These are phyloP conservation scores for Macrocystidia cucumis DNA, from an alignment of 1,284 basidiomycete species.

Conservation along the genomic window DNA sequence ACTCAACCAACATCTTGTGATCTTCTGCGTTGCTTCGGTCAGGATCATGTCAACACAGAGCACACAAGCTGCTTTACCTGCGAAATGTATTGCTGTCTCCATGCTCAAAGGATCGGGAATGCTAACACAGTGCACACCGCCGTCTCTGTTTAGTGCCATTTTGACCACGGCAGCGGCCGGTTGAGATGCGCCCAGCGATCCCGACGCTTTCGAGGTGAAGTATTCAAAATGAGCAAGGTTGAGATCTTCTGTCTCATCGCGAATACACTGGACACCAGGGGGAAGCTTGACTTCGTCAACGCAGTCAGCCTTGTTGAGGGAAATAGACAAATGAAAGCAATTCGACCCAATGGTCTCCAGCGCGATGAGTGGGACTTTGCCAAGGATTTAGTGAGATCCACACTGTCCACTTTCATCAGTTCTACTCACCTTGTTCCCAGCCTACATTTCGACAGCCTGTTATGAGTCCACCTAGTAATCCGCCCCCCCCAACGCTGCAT, in stretches of 20 bases:
- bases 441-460: conserved; percentile 49
- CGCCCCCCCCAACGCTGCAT: conserved; percentile 70
- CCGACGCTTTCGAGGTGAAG: conserved; percentile 56
- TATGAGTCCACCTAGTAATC: conserved; percentile 62
- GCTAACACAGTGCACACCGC: conserved; percentile 46
- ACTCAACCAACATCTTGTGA: conserved; percentile 65
- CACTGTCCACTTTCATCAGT: neutral
- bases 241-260: conserved; percentile 32
- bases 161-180: conserved; percentile 52
- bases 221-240: conserved; percentile 45
- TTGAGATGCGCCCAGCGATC: conserved; percentile 62
- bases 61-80: conserved; percentile 32
- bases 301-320: conserved; percentile 41
- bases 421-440: conserved; percentile 55
- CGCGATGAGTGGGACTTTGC: conserved; percentile 52
- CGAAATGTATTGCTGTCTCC: conserved; percentile 45
- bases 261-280: conserved; percentile 26
- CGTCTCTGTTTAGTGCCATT: conserved; percentile 51
- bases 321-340: conserved; percentile 64
- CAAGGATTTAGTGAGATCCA: conserved; percentile 4
- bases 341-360: conserved; percentile 66
- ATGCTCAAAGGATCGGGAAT: conserved; percentile 65
- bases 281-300: conserved; percentile 24
- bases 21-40: conserved; percentile 38
- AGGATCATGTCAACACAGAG: conserved; percentile 1